These are phyloP conservation scores for Cymbidium sinense DNA, from an alignment of 106 monocot species.

Conservation along the genomic window DNA sequence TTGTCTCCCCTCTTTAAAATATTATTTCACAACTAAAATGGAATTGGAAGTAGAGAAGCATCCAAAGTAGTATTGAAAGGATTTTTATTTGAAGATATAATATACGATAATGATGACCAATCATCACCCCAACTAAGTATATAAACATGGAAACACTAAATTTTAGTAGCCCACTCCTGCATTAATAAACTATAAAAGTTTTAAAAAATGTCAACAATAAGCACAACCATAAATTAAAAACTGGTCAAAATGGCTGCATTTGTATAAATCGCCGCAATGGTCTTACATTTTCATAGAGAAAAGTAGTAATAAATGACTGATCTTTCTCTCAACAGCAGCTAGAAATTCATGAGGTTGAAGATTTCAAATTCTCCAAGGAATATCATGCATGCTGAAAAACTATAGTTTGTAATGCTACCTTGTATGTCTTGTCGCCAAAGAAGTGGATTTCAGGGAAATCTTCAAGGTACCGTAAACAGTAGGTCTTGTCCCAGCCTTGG, in stretches of 20 bases:
- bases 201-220: background rate
- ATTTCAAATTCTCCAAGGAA: background rate
- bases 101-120: background rate
- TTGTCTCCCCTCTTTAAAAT: background rate
- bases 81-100: background rate
- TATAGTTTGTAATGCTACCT: conserved; percentile 36
- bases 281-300: background rate
- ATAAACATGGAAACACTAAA: background rate
- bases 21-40: background rate
- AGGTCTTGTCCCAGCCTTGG: conserved; percentile 97
- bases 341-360: background rate
- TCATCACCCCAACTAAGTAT: background rate
- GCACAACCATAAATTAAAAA: background rate
- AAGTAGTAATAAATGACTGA: background rate
- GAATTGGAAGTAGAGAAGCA: background rate
- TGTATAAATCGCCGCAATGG: background rate
- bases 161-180: background rate
- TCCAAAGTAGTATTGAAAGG: background rate
- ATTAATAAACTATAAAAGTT: background rate
- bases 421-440: conserved; percentile 97
- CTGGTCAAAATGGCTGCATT: background rate
- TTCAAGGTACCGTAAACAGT: conserved; percentile 74
- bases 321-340: no score
- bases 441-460: conserved; percentile 87
- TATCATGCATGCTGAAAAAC: no score